Conservation (phyloP, 2,329 filamentous ascomycete species). For the Diaporthe sp. region DNA sequence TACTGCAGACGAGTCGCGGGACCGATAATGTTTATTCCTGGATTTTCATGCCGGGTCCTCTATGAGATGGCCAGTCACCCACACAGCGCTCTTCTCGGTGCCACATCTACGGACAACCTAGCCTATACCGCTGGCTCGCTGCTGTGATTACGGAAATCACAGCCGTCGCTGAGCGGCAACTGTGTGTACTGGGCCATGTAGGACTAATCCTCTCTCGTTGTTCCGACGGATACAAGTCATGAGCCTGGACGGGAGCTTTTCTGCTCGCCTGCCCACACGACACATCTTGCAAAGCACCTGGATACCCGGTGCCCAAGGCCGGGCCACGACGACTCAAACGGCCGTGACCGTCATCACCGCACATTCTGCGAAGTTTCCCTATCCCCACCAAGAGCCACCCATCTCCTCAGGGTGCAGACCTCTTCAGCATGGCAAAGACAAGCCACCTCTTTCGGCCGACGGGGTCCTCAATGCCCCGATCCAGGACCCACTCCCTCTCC, state of each 20-base stretch:
- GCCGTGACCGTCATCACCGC: not conserved
- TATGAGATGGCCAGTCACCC: not conserved
- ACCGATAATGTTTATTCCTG: not conserved
- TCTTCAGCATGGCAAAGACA: slow-evolving; percentile 68
- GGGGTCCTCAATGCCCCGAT: slow-evolving; percentile 72
- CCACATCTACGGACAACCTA: not conserved
- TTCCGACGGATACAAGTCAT: not conserved
- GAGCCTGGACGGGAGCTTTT: not conserved
- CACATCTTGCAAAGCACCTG: not conserved
- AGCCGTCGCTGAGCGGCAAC: not conserved
- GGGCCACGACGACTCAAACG: not conserved
- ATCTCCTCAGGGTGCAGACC: slow-evolving; percentile 40
- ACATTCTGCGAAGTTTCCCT: not conserved
- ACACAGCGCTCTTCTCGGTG: not conserved
- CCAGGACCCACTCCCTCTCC: slow-evolving; percentile 71
- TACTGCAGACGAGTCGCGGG: not conserved
- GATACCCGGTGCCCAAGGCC: not conserved
- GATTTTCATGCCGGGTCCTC: not conserved
- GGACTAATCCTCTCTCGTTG: not conserved
- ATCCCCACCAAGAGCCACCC: not conserved
- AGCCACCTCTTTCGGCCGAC: slow-evolving; percentile 78
- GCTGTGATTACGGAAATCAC: not conserved
- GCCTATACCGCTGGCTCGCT: not conserved
- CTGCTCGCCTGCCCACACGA: not conserved
- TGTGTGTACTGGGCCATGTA: not conserved